These are phyloP conservation scores for Apiospora saccharicola DNA, from an alignment of 2,329 filamentous ascomycete genomes.

Conservation along the genomic window DNA sequence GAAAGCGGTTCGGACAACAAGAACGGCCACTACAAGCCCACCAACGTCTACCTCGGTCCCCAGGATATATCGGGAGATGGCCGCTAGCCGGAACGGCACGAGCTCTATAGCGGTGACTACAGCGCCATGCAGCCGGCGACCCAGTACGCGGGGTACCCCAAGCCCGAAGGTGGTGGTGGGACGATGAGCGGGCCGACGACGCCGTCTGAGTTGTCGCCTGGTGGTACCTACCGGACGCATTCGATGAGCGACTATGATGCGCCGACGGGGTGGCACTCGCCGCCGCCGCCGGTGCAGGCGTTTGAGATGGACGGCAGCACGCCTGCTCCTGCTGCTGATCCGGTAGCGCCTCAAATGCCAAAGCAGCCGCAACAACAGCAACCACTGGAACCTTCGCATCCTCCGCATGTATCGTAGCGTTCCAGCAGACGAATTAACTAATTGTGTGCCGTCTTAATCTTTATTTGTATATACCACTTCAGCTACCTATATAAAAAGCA, in stretches of 20 bases:
- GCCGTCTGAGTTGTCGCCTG: neutral
- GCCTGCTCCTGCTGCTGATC: neutral
- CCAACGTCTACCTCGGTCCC: neutral
- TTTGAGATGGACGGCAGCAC: neutral
- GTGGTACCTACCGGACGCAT: neutral
- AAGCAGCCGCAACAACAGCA: neutral
- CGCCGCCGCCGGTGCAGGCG: neutral
- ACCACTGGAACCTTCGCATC: neutral
- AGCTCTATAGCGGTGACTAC: constrained; percentile 1
- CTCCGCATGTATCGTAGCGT: neutral
- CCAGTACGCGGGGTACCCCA: neutral
- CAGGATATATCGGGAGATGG: neutral
- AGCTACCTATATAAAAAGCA: too few relatives aligned
- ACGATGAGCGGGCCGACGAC: neutral
- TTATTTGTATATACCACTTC: too few relatives aligned
- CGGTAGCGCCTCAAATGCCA: neutral
- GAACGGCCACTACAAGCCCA: neutral
- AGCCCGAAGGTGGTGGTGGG: neutral
- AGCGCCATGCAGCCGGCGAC: neutral
- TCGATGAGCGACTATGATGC: neutral
- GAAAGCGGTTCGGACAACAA: neutral
- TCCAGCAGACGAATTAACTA: too few relatives aligned
- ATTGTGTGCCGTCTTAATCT: too few relatives aligned
- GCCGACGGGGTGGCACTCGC: neutral
- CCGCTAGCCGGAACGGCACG: neutral